A percentile compares a stretch with the other conserved stretches of the same genome.
These are phyloP conservation scores for Psilocybe sp. DNA, from an alignment of 768 basidiomycete genomes.

Conservation along the genomic window DNA sequence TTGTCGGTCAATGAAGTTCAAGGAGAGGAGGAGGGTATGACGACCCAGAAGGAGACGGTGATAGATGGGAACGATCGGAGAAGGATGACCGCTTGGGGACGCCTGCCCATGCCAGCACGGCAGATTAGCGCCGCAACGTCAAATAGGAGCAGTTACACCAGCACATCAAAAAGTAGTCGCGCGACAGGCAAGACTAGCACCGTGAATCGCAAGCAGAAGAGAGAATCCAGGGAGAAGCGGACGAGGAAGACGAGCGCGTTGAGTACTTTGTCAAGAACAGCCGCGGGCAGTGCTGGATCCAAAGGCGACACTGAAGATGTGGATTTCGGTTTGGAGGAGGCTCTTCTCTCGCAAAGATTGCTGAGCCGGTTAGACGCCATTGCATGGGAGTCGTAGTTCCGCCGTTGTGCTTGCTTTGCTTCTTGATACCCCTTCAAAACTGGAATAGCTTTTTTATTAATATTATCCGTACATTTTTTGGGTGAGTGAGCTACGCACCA, in stretches of 20 bases:
- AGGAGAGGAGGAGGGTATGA: conserved; percentile 8
- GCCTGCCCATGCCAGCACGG: conserved; percentile 16
- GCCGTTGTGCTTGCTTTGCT: neutral
- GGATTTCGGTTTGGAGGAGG: conserved; percentile 30
- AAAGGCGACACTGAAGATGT: conserved; percentile 14
- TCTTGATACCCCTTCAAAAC: neutral
- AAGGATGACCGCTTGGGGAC: conserved; percentile 26
- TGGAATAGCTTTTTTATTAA: conserved; percentile 13
- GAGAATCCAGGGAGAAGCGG: conserved; percentile 14
- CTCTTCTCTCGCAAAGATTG: conserved; percentile 30
- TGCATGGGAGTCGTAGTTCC: conserved; percentile 13
- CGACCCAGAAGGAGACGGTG: neutral
- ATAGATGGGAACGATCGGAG: conserved; percentile 3
- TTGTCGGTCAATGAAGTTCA: conserved; percentile 6
- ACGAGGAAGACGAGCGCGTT: conserved; percentile 8
- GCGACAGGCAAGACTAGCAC: conserved; percentile 5
- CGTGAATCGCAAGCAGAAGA: conserved; percentile 1
- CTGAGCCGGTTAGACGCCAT: conserved; percentile 26
- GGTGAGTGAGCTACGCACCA: conserved; percentile 6
- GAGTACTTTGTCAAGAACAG: neutral
- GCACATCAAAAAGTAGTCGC: neutral
- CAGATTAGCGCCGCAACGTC: neutral
- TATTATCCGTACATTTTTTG: conserved; percentile 18
- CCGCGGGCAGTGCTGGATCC: neutral
- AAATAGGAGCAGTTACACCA: conserved; percentile 4